Percentiles rank a stretch among this genome's conserved stretches.
Conservation (phyloP, 78 protist species). For the Anaeramoeba flamelloides region DNA sequence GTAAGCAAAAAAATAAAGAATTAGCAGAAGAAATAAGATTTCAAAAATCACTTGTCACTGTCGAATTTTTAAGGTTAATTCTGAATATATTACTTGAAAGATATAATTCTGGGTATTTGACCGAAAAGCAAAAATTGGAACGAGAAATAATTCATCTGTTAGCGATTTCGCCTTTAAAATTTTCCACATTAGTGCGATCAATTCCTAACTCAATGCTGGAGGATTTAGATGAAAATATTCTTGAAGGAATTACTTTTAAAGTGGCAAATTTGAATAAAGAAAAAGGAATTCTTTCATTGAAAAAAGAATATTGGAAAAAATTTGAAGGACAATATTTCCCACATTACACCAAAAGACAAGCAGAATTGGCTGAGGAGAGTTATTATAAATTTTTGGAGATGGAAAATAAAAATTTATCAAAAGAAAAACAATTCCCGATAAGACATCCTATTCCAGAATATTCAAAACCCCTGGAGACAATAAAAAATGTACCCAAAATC, state of each 20-base stretch:
- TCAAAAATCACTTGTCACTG: too few species aligned
- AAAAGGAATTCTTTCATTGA: background rate
- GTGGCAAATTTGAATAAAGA: background rate
- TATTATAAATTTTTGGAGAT: background rate
- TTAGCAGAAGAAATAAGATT: background rate
- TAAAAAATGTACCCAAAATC: background rate
- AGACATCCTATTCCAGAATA: too few species aligned
- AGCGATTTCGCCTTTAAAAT: background rate
- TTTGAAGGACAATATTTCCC: constrained; percentile 2
- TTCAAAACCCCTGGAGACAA: too few species aligned
- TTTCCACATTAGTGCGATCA: background rate
- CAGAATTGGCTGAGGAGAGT: background rate
- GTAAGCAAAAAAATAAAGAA: background rate
- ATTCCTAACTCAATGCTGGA: background rate
- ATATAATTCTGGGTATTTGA: background rate
- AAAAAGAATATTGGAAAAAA: background rate
- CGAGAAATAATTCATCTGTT: background rate
- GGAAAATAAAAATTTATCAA: background rate
- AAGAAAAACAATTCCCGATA: too few species aligned
- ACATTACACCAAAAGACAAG: background rate
- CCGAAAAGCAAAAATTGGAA: background rate
- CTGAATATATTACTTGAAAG: background rate
- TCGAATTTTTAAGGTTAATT: background rate
- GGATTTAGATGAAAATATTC: background rate
- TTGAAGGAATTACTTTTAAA: background rate